Evolutionary conservation across 2,329 filamentous ascomycete genomes (phyloP).

Genomic region (Phoma herbarum): DNA sequence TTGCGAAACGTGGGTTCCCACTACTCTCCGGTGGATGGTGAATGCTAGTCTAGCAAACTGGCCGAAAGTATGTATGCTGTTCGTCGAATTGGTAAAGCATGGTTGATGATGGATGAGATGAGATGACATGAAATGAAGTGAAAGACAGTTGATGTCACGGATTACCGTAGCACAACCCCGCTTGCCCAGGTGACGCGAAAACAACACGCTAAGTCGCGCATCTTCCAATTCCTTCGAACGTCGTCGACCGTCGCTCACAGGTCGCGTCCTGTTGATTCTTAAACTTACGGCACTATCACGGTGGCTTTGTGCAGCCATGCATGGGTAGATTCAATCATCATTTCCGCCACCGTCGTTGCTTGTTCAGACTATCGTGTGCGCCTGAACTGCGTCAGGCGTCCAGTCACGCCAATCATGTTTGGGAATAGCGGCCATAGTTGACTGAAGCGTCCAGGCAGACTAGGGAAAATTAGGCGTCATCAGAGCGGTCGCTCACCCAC

Average conservation of each 20-base stretch:
- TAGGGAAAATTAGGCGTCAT: background rate
- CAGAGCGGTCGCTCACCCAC: background rate
- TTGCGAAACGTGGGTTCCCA: background rate
- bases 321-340: background rate
- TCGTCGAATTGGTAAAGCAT: background rate
- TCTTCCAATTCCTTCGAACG: background rate
- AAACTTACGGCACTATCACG: too few species aligned
- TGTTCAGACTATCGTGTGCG: background rate
- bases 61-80: too few species aligned
- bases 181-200: background rate
- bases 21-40: background rate
- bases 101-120: background rate
- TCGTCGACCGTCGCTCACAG: too few species aligned
- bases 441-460: background rate
- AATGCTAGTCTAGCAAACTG: too few species aligned
- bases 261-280: too few species aligned
- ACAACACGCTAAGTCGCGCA: background rate
- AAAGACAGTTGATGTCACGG: background rate
- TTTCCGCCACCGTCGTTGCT: background rate
- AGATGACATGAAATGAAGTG: background rate
- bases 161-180: background rate
- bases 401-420: background rate
- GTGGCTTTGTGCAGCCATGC: background rate
- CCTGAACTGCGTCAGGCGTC: background rate
- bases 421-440: slow-evolving; percentile 1